A percentile compares a stretch with the other conserved stretches of the same genome.
These are phyloP conservation scores for Allium sativum DNA, from an alignment of 106 monocot species.

Conservation along the genomic window DNA sequence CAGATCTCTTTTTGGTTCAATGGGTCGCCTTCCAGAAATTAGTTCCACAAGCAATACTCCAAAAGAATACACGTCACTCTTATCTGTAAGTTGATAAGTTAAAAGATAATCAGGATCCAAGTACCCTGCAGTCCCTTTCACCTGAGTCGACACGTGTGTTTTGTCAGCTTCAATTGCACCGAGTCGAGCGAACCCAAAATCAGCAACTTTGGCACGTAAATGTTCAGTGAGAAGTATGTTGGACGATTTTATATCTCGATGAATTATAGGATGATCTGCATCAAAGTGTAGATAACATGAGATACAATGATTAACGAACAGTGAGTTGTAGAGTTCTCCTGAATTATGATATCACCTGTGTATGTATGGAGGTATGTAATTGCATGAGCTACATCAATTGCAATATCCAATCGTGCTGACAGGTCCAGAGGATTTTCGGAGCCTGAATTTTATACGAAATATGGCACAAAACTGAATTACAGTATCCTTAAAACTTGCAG, in stretches of 20 bases:
- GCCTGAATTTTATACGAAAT: not conserved
- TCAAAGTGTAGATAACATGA: not conserved
- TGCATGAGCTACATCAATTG: conserved; percentile 70
- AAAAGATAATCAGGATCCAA: conserved; percentile 77
- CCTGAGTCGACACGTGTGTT: conserved; percentile 69
- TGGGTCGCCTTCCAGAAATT: conserved; percentile 51
- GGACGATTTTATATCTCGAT: conserved; percentile 85
- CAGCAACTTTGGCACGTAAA: conserved; percentile 75
- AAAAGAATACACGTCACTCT: conserved; percentile 88
- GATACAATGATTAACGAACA: not conserved
- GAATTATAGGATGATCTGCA: conserved; percentile 84
- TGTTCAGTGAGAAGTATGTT: conserved; percentile 71
- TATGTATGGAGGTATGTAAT: conserved; percentile 76
- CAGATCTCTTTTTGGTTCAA: conserved; percentile 49
- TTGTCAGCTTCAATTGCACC: conserved; percentile 26
- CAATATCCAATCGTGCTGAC: conserved; percentile 49
- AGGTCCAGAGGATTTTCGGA: conserved; percentile 26
- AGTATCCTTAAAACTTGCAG: too few relatives aligned
- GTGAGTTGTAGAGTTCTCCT: not conserved
- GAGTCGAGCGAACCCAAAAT: conserved; percentile 77
- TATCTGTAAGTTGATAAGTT: conserved; percentile 73
- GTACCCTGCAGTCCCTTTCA: conserved; percentile 90
- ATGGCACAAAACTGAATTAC: too few relatives aligned
- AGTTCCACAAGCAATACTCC: conserved; percentile 72
- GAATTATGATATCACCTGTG: conserved; percentile 22